Base-by-base conservation (phyloP, 768 basidiomycete genomes). In the Boletus reticuloceps region DNA sequence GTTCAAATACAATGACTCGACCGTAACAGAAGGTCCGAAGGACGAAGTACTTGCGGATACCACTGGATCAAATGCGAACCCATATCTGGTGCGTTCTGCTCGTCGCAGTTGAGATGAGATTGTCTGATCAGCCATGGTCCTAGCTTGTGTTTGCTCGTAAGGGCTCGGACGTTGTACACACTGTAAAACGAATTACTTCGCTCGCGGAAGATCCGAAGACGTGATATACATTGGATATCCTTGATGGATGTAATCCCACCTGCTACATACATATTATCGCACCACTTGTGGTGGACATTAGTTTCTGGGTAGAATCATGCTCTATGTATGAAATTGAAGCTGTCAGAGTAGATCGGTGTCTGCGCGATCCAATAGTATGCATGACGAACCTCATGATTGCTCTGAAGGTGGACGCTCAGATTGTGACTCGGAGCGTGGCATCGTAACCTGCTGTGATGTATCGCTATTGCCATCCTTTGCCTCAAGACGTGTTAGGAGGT, bases 1-100 rank as follows among this genome's bases (percentile, higher is more conserved):
- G 92, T 93, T 94, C 81, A 96, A 96, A 74, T 94, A 96, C 75
- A 98, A 98, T 68, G 95, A 98, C 68, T 91, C 91, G 37, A 85
- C 83, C 55, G 92, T 98, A 10, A 79, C 83, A 5, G 78, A 83
- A 27, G 90, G 93, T 0, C 72, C 79, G 10, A 89, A 90, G 64
- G 83, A 84, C 9, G 94, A 97, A 64, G 89, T 98, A 3, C 76
- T 97, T 50, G 86, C 85, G 29, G 91, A 97, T 74, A 90, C 93
- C 36, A 92, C 91, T n/a, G 91, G 89, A 20, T 87, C 83, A 17
- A 92, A 84, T 36, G 91, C 89, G n/a, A 94, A 94, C 64, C 91
- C 91, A 27, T 94, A 94, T 74, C 75, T 94, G 72, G 91, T 91
- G 59, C 58, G 88, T 69, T 20, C 12, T n/a, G 6, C 14, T 29